Conservation (phyloP, 352 stramenopile genomes). For the Pythium coloratum region DNA sequence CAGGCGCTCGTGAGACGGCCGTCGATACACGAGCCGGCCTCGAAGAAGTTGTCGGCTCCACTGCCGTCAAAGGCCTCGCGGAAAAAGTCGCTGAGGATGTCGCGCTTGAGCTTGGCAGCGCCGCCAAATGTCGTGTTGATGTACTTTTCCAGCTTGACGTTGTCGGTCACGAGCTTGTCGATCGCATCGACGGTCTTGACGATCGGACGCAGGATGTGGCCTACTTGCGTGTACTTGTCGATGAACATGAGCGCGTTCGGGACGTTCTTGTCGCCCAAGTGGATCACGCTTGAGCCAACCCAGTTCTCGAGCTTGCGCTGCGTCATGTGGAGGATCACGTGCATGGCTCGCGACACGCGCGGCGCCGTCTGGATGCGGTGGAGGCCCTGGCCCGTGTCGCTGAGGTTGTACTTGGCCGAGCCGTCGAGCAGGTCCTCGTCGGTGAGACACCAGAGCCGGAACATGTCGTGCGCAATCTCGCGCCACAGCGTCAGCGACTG, state of each 20-base stretch:
- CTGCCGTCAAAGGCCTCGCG: constrained; percentile 95
- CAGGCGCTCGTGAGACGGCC: constrained; percentile 95
- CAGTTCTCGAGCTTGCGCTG: constrained; percentile 79
- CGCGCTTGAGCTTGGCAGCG: constrained; percentile 75
- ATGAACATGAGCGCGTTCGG: constrained; percentile 98
- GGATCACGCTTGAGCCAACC: constrained; percentile 95
- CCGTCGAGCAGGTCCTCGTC: constrained; percentile 92
- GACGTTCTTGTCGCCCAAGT: constrained; percentile 98
- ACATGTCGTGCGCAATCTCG: constrained; percentile 96
- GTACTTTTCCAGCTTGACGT: constrained; percentile 56
- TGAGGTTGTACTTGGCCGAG: constrained; percentile 83
- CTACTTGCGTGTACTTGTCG: constrained; percentile 97
- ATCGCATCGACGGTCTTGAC: constrained; percentile 85
- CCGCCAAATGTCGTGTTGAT: constrained; percentile 85
- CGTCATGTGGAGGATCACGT: constrained; percentile 89
- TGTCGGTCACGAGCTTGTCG: constrained; percentile 52
- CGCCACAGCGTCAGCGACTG: constrained; percentile 96
- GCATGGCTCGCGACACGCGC: constrained; percentile 94
- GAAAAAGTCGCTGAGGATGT: constrained; percentile 96
- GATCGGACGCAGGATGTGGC: constrained; percentile 86
- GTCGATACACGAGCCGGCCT: constrained; percentile 96
- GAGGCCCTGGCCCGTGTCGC: constrained; percentile 95
- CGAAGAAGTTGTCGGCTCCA: constrained; percentile 95
- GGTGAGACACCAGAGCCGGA: constrained; percentile 94
- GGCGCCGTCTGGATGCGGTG: constrained; percentile 94